phyloP scores from a whole-genome alignment of 768 basidiomycete genomes.

The Pholiota conissans region DNA sequence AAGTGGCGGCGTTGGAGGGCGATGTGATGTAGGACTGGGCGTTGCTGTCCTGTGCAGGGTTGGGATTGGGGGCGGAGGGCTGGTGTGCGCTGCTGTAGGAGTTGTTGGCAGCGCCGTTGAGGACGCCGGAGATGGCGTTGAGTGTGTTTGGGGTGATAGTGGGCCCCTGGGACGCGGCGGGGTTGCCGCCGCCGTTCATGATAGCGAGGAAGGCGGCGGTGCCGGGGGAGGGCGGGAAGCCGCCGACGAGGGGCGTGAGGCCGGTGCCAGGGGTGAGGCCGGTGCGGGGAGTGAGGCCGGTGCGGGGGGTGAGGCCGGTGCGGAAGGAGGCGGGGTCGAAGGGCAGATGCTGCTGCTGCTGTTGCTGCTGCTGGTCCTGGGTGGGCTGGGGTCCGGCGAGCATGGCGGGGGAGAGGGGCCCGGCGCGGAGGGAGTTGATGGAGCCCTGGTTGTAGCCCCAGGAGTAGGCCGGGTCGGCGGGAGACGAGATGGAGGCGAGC shows the following conservation, averaged over 20 bases:
- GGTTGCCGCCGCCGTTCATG: slow-evolving; percentile 62
- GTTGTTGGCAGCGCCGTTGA: slow-evolving; percentile 46
- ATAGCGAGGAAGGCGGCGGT: slow-evolving; percentile 92
- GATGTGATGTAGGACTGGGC: slow-evolving; percentile 34
- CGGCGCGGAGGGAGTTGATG: slow-evolving; percentile 83
- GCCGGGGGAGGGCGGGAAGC: slow-evolving; percentile 85
- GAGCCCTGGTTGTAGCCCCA: slow-evolving; percentile 65
- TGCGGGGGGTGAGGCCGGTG: slow-evolving; percentile 83
- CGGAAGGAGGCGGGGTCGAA: slow-evolving; percentile 84
- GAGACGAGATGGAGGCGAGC: slow-evolving; percentile 75
- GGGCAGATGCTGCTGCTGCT: slow-evolving; percentile 37
- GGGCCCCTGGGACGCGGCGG: slow-evolving; percentile 35
- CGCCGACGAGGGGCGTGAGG: slow-evolving; percentile 78
- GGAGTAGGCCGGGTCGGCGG: slow-evolving; percentile 59
- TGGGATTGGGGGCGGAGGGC: slow-evolving; percentile 42
- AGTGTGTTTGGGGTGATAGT: slow-evolving; percentile 77
- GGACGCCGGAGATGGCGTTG: slow-evolving; percentile 78
- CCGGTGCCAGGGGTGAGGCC: slow-evolving; percentile 78
- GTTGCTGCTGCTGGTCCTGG: slow-evolving; percentile 39
- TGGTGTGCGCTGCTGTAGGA: slow-evolving; percentile 46
- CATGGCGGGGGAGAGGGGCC: slow-evolving; percentile 96
- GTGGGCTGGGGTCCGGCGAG: slow-evolving; percentile 78
- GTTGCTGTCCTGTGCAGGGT: slow-evolving; percentile 27
- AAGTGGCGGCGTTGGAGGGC: slow-evolving; percentile 58
- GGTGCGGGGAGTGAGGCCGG: slow-evolving; percentile 84